Percentiles rank a stretch among this genome's conserved stretches.
Evolutionary conservation across 768 basidiomycete genomes (phyloP).

Genomic region (Mycena chlorophos): DNA sequence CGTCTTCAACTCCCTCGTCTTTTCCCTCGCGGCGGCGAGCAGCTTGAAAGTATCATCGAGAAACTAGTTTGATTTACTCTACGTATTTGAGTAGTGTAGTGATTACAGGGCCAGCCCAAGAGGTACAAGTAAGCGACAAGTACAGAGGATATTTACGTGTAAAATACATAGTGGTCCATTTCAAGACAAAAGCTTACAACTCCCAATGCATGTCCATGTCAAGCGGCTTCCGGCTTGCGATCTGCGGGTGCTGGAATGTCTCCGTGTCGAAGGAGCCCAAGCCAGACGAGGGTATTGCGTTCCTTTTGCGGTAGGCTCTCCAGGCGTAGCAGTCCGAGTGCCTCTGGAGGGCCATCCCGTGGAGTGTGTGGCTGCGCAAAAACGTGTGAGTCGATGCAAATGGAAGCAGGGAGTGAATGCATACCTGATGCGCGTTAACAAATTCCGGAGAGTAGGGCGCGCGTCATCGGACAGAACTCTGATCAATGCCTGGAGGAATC

Average conservation of each 20-base stretch:
- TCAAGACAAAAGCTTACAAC: neutral
- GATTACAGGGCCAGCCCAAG: no score
- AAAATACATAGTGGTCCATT: neutral
- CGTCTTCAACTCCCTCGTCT: neutral
- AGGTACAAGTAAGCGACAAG: neutral
- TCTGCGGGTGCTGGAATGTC: conserved; percentile 20
- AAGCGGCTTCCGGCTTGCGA: conserved; percentile 16
- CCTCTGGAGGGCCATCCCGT: conserved; percentile 7
- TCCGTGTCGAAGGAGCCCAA: conserved; percentile 11
- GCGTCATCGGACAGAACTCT: conserved; percentile 6
- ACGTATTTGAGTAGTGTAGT: neutral
- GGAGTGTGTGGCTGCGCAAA: conserved; percentile 11
- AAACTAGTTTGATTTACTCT: neutral
- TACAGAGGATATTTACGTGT: neutral
- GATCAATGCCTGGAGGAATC: conserved; percentile 10
- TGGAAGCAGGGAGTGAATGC: neutral
- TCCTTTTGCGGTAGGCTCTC: conserved; percentile 4
- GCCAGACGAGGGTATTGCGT: conserved; percentile 2
- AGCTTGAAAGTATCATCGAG: neutral
- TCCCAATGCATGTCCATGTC: conserved; percentile 13
- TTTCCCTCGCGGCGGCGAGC: neutral
- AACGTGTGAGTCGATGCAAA: neutral
- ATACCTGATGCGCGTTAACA: conserved; percentile 17
- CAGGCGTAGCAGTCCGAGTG: conserved; percentile 2
- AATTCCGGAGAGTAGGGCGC: conserved; percentile 11